A percentile compares a stretch with the other conserved stretches of the same genome.
Evolutionary conservation across 2,329 filamentous ascomycete species (phyloP).

Genomic region (Massarina eburnea): DNA sequence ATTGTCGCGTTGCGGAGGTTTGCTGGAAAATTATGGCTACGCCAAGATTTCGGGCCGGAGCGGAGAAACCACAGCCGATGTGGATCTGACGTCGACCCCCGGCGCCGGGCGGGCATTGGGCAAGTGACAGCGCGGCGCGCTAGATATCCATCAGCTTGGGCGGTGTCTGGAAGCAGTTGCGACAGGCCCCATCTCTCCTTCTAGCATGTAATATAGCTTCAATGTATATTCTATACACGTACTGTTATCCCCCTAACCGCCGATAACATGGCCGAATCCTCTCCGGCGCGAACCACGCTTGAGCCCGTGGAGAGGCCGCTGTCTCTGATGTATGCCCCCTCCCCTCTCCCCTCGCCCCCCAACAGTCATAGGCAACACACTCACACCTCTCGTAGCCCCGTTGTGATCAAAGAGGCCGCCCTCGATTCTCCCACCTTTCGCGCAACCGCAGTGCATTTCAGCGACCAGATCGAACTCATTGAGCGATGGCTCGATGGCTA

Average conservation of each 20-base stretch:
- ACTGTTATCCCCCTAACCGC: neutral
- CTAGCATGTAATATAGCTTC: constrained; percentile 21
- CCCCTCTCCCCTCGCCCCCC: neutral
- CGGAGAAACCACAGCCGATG: constrained; percentile 12
- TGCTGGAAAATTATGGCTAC: constrained; percentile 23
- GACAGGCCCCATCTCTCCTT: constrained; percentile 3
- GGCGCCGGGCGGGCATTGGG: no score
- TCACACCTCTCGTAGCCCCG: constrained; percentile 57
- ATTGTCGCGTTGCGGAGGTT: constrained; percentile 2
- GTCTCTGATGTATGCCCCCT: constrained; percentile 43
- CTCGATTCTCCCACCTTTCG: constrained; percentile 97
- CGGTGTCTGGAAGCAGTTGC: neutral
- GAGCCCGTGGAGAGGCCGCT: constrained; percentile 45
- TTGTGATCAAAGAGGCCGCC: constrained; percentile 88
- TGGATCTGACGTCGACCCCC: constrained; percentile 13
- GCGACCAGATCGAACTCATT: constrained; percentile 86
- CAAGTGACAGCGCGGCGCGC: constrained; percentile 5
- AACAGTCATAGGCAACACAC: constrained; percentile 1
- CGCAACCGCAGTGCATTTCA: constrained; percentile 80
- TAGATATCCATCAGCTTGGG: neutral
- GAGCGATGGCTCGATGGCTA: constrained; percentile 88
- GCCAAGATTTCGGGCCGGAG: constrained; percentile 23
- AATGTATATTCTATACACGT: constrained; percentile 18
- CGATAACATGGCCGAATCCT: constrained; percentile 38
- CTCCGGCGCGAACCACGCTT: constrained; percentile 28